A percentile compares a stretch with the other conserved stretches of the same genome.
Evolutionary conservation across 306 rosid genomes (phyloP).

Genomic region (Mucuna pruriens): DNA sequence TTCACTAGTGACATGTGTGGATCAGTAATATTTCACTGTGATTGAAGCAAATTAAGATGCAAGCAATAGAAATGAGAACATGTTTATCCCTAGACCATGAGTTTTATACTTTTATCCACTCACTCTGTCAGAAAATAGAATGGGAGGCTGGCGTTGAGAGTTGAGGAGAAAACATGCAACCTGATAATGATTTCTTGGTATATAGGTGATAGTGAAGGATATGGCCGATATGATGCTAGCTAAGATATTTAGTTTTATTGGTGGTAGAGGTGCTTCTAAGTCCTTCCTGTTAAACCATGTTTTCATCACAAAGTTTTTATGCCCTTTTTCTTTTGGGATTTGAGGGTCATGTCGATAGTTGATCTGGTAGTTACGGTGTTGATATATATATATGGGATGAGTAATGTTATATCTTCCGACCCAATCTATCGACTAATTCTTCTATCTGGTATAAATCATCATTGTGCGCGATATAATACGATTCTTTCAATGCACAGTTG

Average conservation of each 20-base stretch:
- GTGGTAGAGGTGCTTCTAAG: not conserved
- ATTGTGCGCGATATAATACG: too few species aligned
- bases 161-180: not conserved
- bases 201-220: not conserved
- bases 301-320: slow-evolving; percentile 4
- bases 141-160: not conserved
- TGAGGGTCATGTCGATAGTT: not conserved
- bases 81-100: not conserved
- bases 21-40: not conserved
- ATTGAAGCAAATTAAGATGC: not conserved
- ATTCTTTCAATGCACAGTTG: too few species aligned
- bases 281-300: not conserved
- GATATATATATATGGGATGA: not conserved
- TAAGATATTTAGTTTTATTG: not conserved
- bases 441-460: too few species aligned
- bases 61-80: not conserved
- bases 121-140: not conserved
- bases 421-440: too few species aligned
- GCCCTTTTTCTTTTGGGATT: not conserved
- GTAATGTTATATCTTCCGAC: too few species aligned
- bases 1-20: not conserved
- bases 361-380: not conserved
- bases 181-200: not conserved
- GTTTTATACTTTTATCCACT: not conserved
- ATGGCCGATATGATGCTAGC: not conserved